Percentiles rank a stretch among this genome's conserved stretches.
Evolutionary conservation across 139 green algal species (phyloP).

Genomic region (Picochlorum sp.): DNA sequence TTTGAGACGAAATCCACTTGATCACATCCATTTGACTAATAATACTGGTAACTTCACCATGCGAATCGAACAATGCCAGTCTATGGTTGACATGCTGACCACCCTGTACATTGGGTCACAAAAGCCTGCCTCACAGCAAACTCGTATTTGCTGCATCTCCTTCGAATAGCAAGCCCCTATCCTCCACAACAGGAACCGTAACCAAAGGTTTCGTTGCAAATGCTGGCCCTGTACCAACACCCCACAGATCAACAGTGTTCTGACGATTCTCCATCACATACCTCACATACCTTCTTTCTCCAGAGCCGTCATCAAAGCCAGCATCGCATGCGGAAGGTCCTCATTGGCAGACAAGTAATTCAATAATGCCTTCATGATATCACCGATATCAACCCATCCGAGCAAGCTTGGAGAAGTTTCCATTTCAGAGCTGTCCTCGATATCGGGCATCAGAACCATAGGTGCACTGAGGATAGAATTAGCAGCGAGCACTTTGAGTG

Average conservation of each 20-base stretch:
- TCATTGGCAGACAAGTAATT: slow-evolving; percentile 8
- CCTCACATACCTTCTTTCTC: slow-evolving; percentile 40
- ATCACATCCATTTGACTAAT: slow-evolving; percentile 34
- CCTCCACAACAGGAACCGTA: slow-evolving; percentile 47
- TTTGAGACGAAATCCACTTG: slow-evolving; percentile 22
- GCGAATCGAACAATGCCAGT: slow-evolving; percentile 50
- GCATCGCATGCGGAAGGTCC: slow-evolving; percentile 54
- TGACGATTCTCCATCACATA: no score
- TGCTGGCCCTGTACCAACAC: slow-evolving; percentile 4
- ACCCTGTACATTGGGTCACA: background rate
- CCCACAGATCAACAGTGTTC: no score
- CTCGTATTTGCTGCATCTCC: slow-evolving; percentile 28
- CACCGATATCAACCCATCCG: slow-evolving; percentile 53
- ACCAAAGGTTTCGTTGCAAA: slow-evolving; percentile 55
- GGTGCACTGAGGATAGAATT: slow-evolving; percentile 59
- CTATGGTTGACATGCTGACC: slow-evolving; percentile 27
- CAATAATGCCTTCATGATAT: slow-evolving; percentile 41
- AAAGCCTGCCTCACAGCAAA: slow-evolving; percentile 37
- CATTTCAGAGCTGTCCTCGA: slow-evolving; percentile 43
- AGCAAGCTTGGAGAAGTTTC: slow-evolving; percentile 36
- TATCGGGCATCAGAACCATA: slow-evolving; percentile 29
- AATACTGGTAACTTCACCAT: slow-evolving; percentile 55
- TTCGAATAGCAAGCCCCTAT: slow-evolving; percentile 57
- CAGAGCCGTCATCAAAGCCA: slow-evolving; percentile 66
- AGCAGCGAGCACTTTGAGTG: slow-evolving; percentile 30